phyloP scores from a whole-genome alignment of 2,329 filamentous ascomycete genomes.

The Phaeosphaeria sp. region DNA sequence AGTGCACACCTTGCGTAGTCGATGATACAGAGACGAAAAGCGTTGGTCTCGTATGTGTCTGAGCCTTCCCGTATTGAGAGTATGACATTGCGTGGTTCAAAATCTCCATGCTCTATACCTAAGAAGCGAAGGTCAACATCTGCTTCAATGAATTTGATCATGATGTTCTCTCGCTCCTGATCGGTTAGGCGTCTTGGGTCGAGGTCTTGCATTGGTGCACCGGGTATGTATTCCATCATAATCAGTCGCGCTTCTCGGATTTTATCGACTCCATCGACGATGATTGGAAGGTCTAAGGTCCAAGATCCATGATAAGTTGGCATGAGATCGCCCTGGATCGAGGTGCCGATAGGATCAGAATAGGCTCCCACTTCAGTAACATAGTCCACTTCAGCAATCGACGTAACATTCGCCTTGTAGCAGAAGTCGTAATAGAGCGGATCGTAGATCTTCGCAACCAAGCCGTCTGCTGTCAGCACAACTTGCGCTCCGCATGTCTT shows the following conservation, averaged over 20 bases:
- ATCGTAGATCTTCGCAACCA: conserved; percentile 16
- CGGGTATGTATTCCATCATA: conserved; percentile 8
- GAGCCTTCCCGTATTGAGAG: not conserved
- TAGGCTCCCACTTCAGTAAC: conserved; percentile 1
- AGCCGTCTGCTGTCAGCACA: conserved; percentile 1
- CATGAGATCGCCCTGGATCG: not conserved
- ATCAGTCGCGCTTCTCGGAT: conserved; percentile 5
- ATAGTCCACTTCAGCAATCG: not conserved
- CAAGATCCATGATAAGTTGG: conserved; percentile 4
- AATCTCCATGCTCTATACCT: conserved; percentile 7
- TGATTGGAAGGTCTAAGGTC: not conserved
- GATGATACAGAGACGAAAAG: not conserved
- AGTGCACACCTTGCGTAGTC: not conserved
- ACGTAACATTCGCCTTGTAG: not conserved
- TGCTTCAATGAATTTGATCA: conserved; percentile 11
- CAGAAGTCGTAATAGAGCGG: conserved; percentile 6
- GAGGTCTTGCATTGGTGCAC: conserved; percentile 5
- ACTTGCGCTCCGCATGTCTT: conserved; percentile 7
- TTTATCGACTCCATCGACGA: not conserved
- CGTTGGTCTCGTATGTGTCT: not conserved
- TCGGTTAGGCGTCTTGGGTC: not conserved
- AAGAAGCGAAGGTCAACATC: conserved; percentile 1
- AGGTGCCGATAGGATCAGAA: not conserved
- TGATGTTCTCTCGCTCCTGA: conserved; percentile 8
- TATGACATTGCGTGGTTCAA: conserved; percentile 9